Evolutionary conservation across 176 grass and related monocot genomes (phyloP), one percentile per base, ranked within the genome.

Genomic region (Urochloa ruziziensis): DNA sequence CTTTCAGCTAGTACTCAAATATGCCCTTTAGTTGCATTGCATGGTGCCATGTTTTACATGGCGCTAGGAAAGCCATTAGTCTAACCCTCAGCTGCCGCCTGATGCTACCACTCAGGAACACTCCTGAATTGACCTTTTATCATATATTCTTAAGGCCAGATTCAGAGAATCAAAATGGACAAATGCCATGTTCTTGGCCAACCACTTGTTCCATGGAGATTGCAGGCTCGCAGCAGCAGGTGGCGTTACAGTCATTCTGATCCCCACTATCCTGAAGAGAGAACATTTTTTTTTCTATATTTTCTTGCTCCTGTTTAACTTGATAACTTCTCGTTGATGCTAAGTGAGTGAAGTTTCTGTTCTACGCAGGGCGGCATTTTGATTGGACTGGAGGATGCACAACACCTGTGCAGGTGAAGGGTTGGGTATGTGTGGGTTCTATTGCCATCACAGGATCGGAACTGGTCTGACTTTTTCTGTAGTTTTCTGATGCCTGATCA

Each of bases 1-100:
- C 77, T 81, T 81, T 85, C 87, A 54, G 39, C 63, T 70, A 61
- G 62, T 85, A 62, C 62, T 54, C 63, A 89, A 89, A 81, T 81
- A 77, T 85, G 82, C 70, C 53, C 19, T 23, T 80, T 37, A 33
- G 12, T 49, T 80, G 76, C 69, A 9, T 49, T 80, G 76, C 61
- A 7, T 70, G 35, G 27, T 78, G 54, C 48, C 65, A 77, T 78
- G 53, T 74, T 78, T 82, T 56, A 77, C 63, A 77, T 85, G 62
- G 54, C 77, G 53, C 42, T 35, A 36, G 62, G 77, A 69, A 89
- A 29, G 17, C 17, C 70, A 2, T 29, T 62, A 62, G 60, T 25
- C 28, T 63, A 89, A 70, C 32, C 49, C 46, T 70, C 57, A 44
- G 68, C 47, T 63, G 43, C 62, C 49, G 72, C 68, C 67, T 72